These are phyloP conservation scores for Brettanomyces naardenensis DNA, from an alignment of 805 yeast species.

Conservation along the genomic window DNA sequence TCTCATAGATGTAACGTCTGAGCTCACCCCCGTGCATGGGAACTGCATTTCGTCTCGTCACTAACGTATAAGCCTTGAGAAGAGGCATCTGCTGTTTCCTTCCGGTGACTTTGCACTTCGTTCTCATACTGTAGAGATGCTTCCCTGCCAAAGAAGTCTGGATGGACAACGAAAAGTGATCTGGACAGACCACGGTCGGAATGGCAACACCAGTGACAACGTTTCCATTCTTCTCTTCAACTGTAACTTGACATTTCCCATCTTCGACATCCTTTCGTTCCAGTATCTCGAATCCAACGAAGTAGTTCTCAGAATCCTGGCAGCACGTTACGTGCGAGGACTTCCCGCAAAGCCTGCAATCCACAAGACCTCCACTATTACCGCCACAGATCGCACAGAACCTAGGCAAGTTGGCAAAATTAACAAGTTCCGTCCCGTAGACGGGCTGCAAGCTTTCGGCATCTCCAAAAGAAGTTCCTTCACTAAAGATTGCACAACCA, in stretches of 20 bases:
- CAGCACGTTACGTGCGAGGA: constrained; percentile 52
- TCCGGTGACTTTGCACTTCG: constrained; percentile 13
- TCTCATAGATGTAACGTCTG: constrained; percentile 6
- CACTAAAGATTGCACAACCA: constrained; percentile 54
- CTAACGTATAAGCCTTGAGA: constrained; percentile 33
- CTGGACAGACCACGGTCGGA: constrained; percentile 37
- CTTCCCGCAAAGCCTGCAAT: constrained; percentile 38
- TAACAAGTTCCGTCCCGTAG: constrained; percentile 27
- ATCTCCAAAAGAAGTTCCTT: constrained; percentile 37
- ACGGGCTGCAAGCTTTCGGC: constrained; percentile 38
- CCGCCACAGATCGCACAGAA: constrained; percentile 39
- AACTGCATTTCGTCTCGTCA: constrained; percentile 13
- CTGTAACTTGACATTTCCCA: neutral
- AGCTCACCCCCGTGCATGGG: constrained; percentile 7
- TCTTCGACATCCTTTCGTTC: constrained; percentile 12
- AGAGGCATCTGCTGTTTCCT: constrained; percentile 29
- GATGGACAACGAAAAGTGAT: constrained; percentile 21
- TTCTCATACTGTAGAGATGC: neutral
- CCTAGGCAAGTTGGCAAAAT: constrained; percentile 24
- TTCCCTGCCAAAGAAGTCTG: neutral
- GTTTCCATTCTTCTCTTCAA: constrained; percentile 9
- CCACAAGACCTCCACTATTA: constrained; percentile 41
- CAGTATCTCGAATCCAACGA: constrained; percentile 45
- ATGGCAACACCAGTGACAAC: constrained; percentile 29
- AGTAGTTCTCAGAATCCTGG: constrained; percentile 34